Base-by-base conservation (phyloP, 139 green algal genomes). In the Trebouxia sp. region DNA sequence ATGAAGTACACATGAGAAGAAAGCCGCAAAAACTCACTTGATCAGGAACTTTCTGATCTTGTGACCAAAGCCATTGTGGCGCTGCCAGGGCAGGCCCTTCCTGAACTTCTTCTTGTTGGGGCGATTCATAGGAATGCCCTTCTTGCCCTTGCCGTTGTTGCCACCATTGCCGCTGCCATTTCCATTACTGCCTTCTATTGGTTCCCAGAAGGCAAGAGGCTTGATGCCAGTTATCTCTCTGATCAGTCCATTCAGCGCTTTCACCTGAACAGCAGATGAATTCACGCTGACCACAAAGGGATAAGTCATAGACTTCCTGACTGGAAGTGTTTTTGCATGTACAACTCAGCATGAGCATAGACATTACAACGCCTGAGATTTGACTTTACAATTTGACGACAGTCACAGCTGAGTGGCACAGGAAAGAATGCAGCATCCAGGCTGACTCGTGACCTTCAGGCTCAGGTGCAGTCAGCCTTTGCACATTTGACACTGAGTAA, bases 31-130 rank as follows among this genome's bases (percentile, higher is more conserved):
- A 26, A 24, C 62, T 42, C 37, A 72, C 62, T 72, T 72, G 41
- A 77, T 35, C 24, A 38, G 8, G 22, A 77, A 38, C 41, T 55
- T 55, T 26, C 69, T 51, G 39, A 77, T 24, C 3, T 38, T 37
- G 69, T 77, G 69, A 15, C 42, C 41, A 38, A 51, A 53, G 39
- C 69, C 42, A 39, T 53, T 53, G 41, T 77, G n/a, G 26, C 69
- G 42, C 69, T 77, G 69, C 69, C 69, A 77, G 42, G 69, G 69
- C 42, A 56, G 42, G 41, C 69, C 69, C 41, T 77, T 77, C 26
- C 69, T 53, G 41, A 38, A 76, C 67, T 76, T 76, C 67, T 76
- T 50, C 67, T 55, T 50, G 67, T 51, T 76, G 67, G 39, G 69
- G 41, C n/a, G 38, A 7, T 53, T 50, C 24, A 76, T 22, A n/a